phyloP scores from a whole-genome alignment of 2,329 filamentous ascomycete species.

The Cladophialophora carrionii region DNA sequence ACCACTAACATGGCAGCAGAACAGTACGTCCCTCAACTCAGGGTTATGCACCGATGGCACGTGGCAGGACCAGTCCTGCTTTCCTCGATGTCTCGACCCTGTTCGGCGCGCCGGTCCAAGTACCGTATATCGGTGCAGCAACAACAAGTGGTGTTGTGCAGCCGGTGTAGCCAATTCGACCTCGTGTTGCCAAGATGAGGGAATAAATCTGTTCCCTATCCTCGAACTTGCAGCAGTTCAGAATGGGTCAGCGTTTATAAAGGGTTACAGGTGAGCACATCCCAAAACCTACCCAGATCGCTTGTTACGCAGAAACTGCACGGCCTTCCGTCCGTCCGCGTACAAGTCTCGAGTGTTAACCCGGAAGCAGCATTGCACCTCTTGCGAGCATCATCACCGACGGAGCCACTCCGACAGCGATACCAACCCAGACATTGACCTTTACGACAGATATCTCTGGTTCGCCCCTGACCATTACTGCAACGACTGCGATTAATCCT shows the following conservation, averaged over 20 bases:
- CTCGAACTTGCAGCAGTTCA: slow-evolving; percentile 8
- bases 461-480: slow-evolving; percentile 13
- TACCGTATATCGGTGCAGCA: slow-evolving; percentile 19
- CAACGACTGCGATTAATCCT: slow-evolving; percentile 1
- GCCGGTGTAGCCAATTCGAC: slow-evolving; percentile 16
- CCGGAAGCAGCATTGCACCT: slow-evolving; percentile 11
- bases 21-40: slow-evolving; percentile 14
- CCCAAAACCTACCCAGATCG: not conserved
- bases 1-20: slow-evolving; percentile 7
- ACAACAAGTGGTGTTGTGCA: slow-evolving; percentile 19
- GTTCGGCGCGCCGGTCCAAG: slow-evolving; percentile 1
- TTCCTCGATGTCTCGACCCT: slow-evolving; percentile 10
- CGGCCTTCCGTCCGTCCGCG: not conserved
- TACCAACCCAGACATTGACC: slow-evolving; percentile 5
- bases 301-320: not conserved
- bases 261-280: slow-evolving; percentile 10
- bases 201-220: slow-evolving; percentile 13
- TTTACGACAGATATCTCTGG: slow-evolving; percentile 19
- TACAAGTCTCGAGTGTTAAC: not conserved
- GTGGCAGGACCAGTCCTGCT: slow-evolving; percentile 18
- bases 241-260: slow-evolving; percentile 20
- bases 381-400: slow-evolving; percentile 13
- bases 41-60: slow-evolving; percentile 22
- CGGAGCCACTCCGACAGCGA: not conserved
- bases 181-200: slow-evolving; percentile 21